Conservation (phyloP, 768 basidiomycete species). For the Coprinopsis cinerea region DNA sequence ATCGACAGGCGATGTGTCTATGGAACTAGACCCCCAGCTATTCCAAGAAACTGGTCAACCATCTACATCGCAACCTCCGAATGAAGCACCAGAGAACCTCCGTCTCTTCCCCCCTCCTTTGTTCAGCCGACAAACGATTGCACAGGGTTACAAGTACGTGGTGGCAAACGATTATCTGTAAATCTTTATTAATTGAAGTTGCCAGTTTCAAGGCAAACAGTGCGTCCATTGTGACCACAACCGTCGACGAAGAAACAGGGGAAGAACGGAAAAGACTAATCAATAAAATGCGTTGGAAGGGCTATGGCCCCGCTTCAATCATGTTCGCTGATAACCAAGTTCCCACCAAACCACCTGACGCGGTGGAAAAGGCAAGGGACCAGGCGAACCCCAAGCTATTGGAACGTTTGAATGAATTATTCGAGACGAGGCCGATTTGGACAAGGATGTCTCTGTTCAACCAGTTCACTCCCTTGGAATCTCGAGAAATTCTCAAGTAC, state of each 20-base stretch:
- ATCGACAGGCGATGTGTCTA: constrained; percentile 18
- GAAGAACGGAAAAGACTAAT: constrained; percentile 80
- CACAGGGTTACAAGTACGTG: constrained; percentile 74
- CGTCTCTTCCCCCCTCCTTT: constrained; percentile 84
- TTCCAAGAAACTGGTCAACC: neutral
- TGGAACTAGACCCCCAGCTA: constrained; percentile 46
- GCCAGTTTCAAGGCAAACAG: constrained; percentile 72
- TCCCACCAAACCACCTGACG: constrained; percentile 58
- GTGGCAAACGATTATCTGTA: neutral
- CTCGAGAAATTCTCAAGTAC: constrained; percentile 72
- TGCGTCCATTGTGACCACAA: constrained; percentile 63
- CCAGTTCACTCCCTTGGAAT: constrained; percentile 64
- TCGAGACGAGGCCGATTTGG: constrained; percentile 81
- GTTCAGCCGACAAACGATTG: constrained; percentile 76
- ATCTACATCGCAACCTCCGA: neutral
- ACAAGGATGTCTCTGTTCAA: constrained; percentile 81
- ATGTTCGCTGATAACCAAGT: constrained; percentile 57
- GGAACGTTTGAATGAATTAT: constrained; percentile 52
- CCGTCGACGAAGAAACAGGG: constrained; percentile 69
- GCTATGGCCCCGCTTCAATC: constrained; percentile 68
- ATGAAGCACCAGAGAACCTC: constrained; percentile 38
- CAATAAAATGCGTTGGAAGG: constrained; percentile 83
- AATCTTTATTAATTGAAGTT: neutral
- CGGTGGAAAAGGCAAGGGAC: constrained; percentile 54
- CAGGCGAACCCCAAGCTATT: constrained; percentile 52